Evolutionary conservation across 139 green algal genomes (phyloP).

Genomic region (Picochlorum costavermella): DNA sequence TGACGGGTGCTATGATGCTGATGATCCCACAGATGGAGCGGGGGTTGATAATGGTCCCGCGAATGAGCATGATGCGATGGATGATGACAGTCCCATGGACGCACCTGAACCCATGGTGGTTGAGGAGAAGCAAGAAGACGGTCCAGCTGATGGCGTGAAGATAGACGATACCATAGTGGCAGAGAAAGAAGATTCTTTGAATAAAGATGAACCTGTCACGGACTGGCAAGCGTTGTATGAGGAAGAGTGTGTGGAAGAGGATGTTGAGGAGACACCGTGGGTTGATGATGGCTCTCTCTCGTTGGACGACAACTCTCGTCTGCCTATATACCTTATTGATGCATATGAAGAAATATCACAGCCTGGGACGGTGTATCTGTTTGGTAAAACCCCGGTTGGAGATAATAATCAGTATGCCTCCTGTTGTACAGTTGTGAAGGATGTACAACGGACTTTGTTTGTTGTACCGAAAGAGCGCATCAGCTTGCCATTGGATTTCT

Average conservation of each 20-base stretch:
- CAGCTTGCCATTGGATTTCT: conserved; percentile 23
- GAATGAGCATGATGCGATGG: too few relatives aligned
- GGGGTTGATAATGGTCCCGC: too few relatives aligned
- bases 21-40: too few relatives aligned
- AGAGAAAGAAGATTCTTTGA: conserved; percentile 15
- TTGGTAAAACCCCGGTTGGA: conserved; percentile 74
- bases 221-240: conserved; percentile 53
- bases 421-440: conserved; percentile 53
- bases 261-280: conserved; percentile 8
- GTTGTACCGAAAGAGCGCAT: conserved; percentile 63
- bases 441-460: conserved; percentile 62
- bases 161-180: background rate
- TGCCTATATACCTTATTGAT: conserved; percentile 88
- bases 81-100: too few relatives aligned
- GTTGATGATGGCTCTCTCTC: conserved; percentile 37
- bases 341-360: conserved; percentile 71
- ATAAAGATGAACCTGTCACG: conserved; percentile 20
- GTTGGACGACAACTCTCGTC: conserved; percentile 45
- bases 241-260: conserved; percentile 11
- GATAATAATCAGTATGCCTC: conserved; percentile 37
- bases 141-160: background rate
- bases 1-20: too few relatives aligned
- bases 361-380: conserved; percentile 74
- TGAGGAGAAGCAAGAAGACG: too few relatives aligned
- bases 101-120: too few relatives aligned